Base-by-base conservation (phyloP, 208 protist genomes). In the Zelonia costaricensis region DNA sequence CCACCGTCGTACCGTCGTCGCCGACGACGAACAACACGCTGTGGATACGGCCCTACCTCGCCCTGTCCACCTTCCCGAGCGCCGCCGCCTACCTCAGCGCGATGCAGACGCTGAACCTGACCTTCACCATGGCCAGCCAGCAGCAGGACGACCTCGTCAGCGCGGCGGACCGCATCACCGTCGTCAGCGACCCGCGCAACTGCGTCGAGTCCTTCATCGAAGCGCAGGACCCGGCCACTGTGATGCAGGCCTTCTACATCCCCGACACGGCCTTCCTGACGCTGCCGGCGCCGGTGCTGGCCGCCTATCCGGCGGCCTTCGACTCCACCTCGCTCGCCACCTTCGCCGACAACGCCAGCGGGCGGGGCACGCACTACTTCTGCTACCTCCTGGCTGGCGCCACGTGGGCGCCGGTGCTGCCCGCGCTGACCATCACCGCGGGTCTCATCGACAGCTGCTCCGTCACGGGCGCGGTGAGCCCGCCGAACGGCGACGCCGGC, bases 331-430 rank as follows among this genome's bases (percentile, higher is more conserved):
- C 80, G 13, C 44, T 75, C 57, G 79, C 57, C 15, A 91, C 89
- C 44, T 94, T 94, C 59, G 45, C 69, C 3, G 18, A 56, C 36
- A 40, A 4, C 22, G 42, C 53, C 15, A 30, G 33, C 9, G 77
- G 70, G 2, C 27, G 73, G 7, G 83, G 76, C 10, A 73, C 58
- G 8, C 74, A 78, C 38, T 83, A 84, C 60, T 23, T 94, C 28
- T 96, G 91, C 69, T 96, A 96, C 63, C 69, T 75, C 33, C 73
- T 94, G 12, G 63, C 63, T 2, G 59, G 18, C 12, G 90, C 83
- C 44, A 96, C 90, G 13, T 96, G 88, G 80, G 90, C 90, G 30
- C 80, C 83, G 30, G 78, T 96, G 46, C 23, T 78, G 22, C 76
- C 78, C 5, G 43, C 18, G n/a, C 49, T 96, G 27, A 54, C 53